Percentiles rank a stretch among this genome's conserved stretches.
Conservation (phyloP, 2,329 filamentous ascomycete species). For the Sporothrix euskadiensis region DNA sequence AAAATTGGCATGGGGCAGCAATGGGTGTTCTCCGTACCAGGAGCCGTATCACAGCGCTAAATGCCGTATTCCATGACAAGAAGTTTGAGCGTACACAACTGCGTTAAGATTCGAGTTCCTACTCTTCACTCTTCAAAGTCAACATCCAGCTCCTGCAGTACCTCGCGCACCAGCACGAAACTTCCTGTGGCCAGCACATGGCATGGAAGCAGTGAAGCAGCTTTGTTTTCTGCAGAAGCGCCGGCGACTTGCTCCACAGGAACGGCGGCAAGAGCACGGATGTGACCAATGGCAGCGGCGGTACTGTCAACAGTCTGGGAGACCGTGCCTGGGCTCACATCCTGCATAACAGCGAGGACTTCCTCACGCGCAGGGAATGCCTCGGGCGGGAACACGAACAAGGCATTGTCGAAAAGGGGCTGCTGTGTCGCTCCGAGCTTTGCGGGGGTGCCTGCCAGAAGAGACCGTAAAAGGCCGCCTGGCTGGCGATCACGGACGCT, state of each 20-base stretch:
- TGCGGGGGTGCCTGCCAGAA: slow-evolving; percentile 43
- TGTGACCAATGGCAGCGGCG: slow-evolving; percentile 55
- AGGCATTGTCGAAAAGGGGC: slow-evolving; percentile 34
- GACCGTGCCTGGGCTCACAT: slow-evolving; percentile 23
- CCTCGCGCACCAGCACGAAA: slow-evolving; percentile 49
- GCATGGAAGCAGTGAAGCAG: slow-evolving; percentile 35
- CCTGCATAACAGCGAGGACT: slow-evolving; percentile 2
- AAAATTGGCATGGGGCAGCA: no score
- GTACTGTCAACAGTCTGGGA: slow-evolving; percentile 52
- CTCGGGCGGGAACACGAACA: slow-evolving; percentile 31
- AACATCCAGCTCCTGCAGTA: slow-evolving; percentile 36
- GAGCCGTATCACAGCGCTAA: no score
- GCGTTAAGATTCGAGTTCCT: not conserved
- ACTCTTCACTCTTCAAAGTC: slow-evolving; percentile 29
- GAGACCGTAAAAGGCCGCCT: slow-evolving; percentile 53
- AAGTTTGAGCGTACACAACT: not conserved
- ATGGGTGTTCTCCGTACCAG: no score
- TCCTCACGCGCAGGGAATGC: not conserved
- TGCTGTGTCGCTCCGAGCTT: slow-evolving; percentile 38
- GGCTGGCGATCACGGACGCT: slow-evolving; percentile 73
- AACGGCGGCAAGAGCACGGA: slow-evolving; percentile 41
- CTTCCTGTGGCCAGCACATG: slow-evolving; percentile 53
- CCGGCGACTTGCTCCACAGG: not conserved
- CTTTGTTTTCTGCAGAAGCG: not conserved
- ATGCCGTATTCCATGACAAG: no score